Evolutionary conservation across 306 rosid species (phyloP).

Genomic region (Cucumis cinereus): DNA sequence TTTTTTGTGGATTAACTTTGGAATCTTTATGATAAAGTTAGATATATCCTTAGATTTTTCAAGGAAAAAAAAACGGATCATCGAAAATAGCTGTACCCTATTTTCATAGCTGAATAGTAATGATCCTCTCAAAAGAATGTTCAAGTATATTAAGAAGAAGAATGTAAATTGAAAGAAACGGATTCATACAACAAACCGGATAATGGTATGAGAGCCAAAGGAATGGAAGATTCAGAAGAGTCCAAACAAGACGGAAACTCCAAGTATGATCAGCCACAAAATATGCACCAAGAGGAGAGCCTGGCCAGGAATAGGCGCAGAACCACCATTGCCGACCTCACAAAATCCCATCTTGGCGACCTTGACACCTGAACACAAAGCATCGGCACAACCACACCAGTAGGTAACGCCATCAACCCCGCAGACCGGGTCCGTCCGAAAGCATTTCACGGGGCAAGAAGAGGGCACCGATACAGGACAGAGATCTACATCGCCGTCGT

Average conservation of each 20-base stretch:
- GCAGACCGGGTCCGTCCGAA: conserved; percentile 77
- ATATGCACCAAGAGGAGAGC: conserved; percentile 80
- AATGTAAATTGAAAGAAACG: not conserved
- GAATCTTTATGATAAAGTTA: too few relatives aligned
- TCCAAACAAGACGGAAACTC: conserved; percentile 62
- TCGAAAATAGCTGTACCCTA: too few relatives aligned
- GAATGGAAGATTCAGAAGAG: conserved; percentile 32
- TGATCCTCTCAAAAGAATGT: not conserved
- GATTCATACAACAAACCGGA: not conserved
- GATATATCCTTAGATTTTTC: too few relatives aligned
- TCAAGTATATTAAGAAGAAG: not conserved
- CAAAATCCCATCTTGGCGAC: conserved; percentile 66
- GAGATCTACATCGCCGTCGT: conserved; percentile 10
- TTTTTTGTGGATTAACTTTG: too few relatives aligned
- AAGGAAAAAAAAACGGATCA: too few relatives aligned
- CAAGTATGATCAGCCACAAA: conserved; percentile 75
- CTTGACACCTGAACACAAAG: conserved; percentile 49
- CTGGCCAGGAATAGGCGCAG: conserved; percentile 67
- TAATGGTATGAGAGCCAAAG: not conserved
- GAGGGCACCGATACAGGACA: conserved; percentile 21
- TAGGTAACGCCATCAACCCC: conserved; percentile 74
- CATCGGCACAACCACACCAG: conserved; percentile 93
- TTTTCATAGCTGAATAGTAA: not conserved
- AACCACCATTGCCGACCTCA: conserved; percentile 64
- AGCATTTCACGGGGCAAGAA: conserved; percentile 67